Evolutionary conservation across 139 green algal genomes (phyloP).

Genomic region (Picochlorum sp.): DNA sequence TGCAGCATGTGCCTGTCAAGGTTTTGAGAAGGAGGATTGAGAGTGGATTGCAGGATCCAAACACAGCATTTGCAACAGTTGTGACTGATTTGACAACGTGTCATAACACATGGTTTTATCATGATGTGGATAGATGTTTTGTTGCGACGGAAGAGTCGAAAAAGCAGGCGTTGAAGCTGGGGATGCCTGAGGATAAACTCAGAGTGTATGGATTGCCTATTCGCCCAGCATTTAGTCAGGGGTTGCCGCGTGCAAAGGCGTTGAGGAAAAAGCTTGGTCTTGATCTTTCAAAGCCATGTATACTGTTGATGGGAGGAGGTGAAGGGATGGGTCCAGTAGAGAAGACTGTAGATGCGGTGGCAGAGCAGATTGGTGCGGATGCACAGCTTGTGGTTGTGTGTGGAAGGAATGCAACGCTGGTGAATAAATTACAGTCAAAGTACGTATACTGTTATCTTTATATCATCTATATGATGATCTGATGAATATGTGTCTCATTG

Average conservation of each 20-base stretch:
- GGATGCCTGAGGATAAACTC: conserved; percentile 46
- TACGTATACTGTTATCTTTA: not conserved
- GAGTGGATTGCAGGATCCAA: conserved; percentile 32
- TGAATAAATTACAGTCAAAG: conserved; percentile 42
- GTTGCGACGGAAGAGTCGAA: conserved; percentile 59
- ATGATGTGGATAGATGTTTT: conserved; percentile 67
- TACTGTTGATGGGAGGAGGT: conserved; percentile 80
- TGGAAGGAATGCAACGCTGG: conserved; percentile 81
- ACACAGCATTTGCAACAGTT: conserved; percentile 87
- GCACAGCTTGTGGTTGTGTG: conserved; percentile 85
- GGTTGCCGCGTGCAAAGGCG: conserved; percentile 33
- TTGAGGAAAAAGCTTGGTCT: conserved; percentile 49
- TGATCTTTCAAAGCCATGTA: conserved; percentile 35
- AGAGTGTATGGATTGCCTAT: conserved; percentile 83
- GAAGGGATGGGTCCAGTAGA: conserved; percentile 95
- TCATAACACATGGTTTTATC: conserved; percentile 93
- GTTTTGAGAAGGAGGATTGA: conserved; percentile 46
- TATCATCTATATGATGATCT: no score
- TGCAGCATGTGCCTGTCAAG: conserved; percentile 83
- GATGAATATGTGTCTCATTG: not conserved
- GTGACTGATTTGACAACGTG: conserved; percentile 96
- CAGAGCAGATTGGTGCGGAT: conserved; percentile 28
- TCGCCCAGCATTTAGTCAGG: conserved; percentile 74
- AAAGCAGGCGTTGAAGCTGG: conserved; percentile 36
- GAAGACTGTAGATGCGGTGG: conserved; percentile 73